A percentile compares a stretch with the other conserved stretches of the same genome.
Evolutionary conservation across 1,284 basidiomycete genomes (phyloP).

Genomic region (Polyporus tsugae): DNA sequence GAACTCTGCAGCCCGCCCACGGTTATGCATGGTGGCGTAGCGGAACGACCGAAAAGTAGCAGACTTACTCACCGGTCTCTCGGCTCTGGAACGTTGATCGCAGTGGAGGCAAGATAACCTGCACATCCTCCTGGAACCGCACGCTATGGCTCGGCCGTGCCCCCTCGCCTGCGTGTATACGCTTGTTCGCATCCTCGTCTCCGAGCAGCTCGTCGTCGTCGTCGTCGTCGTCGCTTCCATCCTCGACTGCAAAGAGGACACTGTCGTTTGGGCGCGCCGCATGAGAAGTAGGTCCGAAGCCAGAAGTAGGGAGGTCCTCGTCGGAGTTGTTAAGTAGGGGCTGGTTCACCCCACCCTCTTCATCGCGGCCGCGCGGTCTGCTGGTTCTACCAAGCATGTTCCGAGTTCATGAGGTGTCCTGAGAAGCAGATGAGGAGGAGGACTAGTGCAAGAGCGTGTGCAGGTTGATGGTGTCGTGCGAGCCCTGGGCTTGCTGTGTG

Average conservation of each 20-base stretch:
- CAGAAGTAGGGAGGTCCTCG: slow-evolving; percentile 44
- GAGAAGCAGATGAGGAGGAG: background rate
- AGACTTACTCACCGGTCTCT: slow-evolving; percentile 71
- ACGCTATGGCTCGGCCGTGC: slow-evolving; percentile 47
- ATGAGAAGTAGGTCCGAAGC: background rate
- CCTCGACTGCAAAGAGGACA: slow-evolving; percentile 44
- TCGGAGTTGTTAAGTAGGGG: slow-evolving; percentile 59
- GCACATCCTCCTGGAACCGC: slow-evolving; percentile 71
- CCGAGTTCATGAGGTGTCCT: slow-evolving; percentile 24
- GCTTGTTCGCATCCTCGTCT: slow-evolving; percentile 10
- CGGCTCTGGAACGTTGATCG: slow-evolving; percentile 76
- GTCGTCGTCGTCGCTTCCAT: slow-evolving; percentile 41
- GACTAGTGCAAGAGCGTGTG: slow-evolving; percentile 23
- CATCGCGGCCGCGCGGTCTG: slow-evolving; percentile 41
- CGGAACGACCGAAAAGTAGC: background rate
- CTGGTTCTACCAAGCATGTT: slow-evolving; percentile 46
- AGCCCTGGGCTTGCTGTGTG: background rate
- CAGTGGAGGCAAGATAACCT: slow-evolving; percentile 70
- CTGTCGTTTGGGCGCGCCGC: slow-evolving; percentile 25
- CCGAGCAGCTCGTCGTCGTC: slow-evolving; percentile 40
- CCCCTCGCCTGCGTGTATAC: slow-evolving; percentile 20
- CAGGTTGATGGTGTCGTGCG: slow-evolving; percentile 1
- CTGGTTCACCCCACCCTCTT: slow-evolving; percentile 55
- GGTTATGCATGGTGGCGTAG: slow-evolving; percentile 2
- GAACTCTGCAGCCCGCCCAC: slow-evolving; percentile 59